A percentile compares a stretch with the other conserved stretches of the same genome.
These are phyloP conservation scores for Nakaseomyces delphensis DNA, from an alignment of 1,139 yeast species.

Conservation along the genomic window DNA sequence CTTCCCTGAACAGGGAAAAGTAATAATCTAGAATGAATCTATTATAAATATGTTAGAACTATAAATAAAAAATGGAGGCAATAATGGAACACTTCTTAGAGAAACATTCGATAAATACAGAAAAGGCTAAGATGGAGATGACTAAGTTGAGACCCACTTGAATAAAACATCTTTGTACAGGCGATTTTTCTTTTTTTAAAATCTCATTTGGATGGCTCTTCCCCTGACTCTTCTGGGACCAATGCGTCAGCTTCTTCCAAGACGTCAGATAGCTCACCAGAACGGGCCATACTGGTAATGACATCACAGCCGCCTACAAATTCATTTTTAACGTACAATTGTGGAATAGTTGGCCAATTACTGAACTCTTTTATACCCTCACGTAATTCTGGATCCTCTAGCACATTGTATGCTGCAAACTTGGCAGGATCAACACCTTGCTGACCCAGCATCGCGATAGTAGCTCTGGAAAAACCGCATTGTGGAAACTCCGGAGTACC, in stretches of 20 bases:
- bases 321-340: slow-evolving; percentile 59
- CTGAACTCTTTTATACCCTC: slow-evolving; percentile 89
- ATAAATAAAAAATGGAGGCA: too few relatives aligned
- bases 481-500: slow-evolving; percentile 98
- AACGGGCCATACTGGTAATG: slow-evolving; percentile 80
- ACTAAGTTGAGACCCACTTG: too few relatives aligned
- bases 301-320: slow-evolving; percentile 98
- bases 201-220: neutral
- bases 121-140: neutral
- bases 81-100: neutral
- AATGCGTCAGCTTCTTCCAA: slow-evolving; percentile 73
- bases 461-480: slow-evolving; percentile 95
- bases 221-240: slow-evolving; percentile 59
- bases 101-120: slow-evolving; percentile 5
- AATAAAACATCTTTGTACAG: neutral
- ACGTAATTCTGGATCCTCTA: slow-evolving; percentile 90
- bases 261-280: slow-evolving; percentile 82
- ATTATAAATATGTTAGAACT: too few relatives aligned
- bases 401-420: slow-evolving; percentile 93
- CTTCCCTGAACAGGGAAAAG: neutral
- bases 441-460: slow-evolving; percentile 86
- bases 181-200: neutral
- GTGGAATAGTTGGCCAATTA: slow-evolving; percentile 61
- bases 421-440: slow-evolving; percentile 95
- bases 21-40: neutral